A percentile compares a stretch with the other conserved stretches of the same genome.
Evolutionary conservation across 73 alveolate species (phyloP).

Genomic region (Urostyla sp.): DNA sequence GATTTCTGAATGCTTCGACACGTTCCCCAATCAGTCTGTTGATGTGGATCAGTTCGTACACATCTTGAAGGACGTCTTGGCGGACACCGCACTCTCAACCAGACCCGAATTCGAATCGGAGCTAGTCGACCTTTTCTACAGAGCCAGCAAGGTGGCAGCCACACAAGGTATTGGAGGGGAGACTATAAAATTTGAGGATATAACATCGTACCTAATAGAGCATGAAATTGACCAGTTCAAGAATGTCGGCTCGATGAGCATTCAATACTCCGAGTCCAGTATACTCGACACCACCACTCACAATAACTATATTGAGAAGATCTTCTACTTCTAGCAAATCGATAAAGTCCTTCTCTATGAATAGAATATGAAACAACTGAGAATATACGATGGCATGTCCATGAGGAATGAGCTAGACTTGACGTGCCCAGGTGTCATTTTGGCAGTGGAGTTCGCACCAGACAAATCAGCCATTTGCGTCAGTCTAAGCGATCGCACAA

Average conservation of each 20-base stretch:
- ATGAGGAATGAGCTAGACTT: constrained; percentile 62
- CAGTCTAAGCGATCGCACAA: constrained; percentile 55
- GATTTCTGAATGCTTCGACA: constrained; percentile 68
- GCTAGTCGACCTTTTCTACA: constrained; percentile 66
- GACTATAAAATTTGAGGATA: constrained; percentile 64
- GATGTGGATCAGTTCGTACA: constrained; percentile 72
- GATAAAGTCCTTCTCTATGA: constrained; percentile 77
- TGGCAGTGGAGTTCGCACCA: constrained; percentile 71
- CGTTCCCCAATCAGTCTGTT: constrained; percentile 67
- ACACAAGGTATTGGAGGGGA: constrained; percentile 2
- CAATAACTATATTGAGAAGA: constrained; percentile 78
- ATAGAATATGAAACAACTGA: constrained; percentile 72
- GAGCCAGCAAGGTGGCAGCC: constrained; percentile 57
- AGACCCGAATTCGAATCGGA: constrained; percentile 66
- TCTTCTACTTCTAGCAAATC: constrained; percentile 68
- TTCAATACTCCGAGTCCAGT: constrained; percentile 63
- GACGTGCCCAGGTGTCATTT: constrained; percentile 63
- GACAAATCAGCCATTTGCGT: constrained; percentile 68
- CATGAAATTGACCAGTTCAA: constrained; percentile 69
- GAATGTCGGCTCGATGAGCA: constrained; percentile 57
- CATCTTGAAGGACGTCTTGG: constrained; percentile 63
- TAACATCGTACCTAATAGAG: constrained; percentile 69
- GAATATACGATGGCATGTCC: constrained; percentile 70
- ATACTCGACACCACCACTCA: constrained; percentile 75
- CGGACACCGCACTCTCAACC: constrained; percentile 63